Base-by-base conservation (phyloP, 805 yeast genomes). In the Wickerhamomyces bisporus region DNA sequence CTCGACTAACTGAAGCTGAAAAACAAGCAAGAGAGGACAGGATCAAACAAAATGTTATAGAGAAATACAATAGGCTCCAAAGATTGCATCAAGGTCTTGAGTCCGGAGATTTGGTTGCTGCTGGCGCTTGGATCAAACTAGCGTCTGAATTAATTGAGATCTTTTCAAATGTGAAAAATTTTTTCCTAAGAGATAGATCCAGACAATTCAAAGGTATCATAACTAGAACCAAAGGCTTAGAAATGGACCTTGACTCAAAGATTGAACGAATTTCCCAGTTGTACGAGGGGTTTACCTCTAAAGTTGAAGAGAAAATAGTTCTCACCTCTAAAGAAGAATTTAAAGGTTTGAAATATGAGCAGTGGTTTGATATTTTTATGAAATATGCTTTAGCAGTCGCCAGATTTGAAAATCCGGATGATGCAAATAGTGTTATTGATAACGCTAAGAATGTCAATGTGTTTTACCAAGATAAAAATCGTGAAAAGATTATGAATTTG, bases 301-400 rank as follows among this genome's bases (percentile, higher is more conserved):
- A 68, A 50, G 52, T 62, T 54, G 64, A 65, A 34, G 75, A 62
- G 34, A 66, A 64, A 67, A 55, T 66, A 3, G 58, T 62, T 5
- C 43, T 62, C 29, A 72, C 79, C 0, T 73, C 85, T 0, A 70
- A 71, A 11, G 66, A 68, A 1, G 80, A 74, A 49, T 85, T 83
- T 52, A 69, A 95, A 40, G 96, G 96, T 0, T 62, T 88, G 16
- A 64, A 70, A 3, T 85, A 85, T 57, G 84, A 82, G 27, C 73
- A 73, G 26, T 93, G 98, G 98, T 87, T 87, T 58, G 78, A 75
- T 44, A 65, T 91, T 6, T 86, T 88, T 51, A 81, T 88, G 75
- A 83, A 81, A 51, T 78, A 83, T 49, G 80, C 95, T 0, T 58
- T 91, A 26, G 70, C 79, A 18, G 70, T 83, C 35, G 79, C 87